Conservation (phyloP, 495 filamentous ascomycete species). For the Aspergillus incahuasiensis region DNA sequence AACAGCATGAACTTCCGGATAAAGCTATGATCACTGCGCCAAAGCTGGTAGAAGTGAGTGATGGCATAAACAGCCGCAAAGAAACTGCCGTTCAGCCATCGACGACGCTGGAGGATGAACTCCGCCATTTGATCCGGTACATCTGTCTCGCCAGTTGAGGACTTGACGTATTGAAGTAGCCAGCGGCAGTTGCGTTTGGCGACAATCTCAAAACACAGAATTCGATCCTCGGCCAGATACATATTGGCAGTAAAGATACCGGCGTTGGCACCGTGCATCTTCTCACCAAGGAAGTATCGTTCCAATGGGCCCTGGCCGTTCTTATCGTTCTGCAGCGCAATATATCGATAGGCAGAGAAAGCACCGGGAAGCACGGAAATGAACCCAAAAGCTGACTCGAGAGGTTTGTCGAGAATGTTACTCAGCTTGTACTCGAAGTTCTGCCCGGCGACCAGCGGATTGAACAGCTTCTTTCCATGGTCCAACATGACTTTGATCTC, state of each 20-base stretch:
- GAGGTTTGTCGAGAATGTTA: constrained; percentile 97
- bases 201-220: constrained; percentile 98
- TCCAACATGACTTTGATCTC: constrained; percentile 99
- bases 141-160: constrained; percentile 92
- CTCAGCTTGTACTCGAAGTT: constrained; percentile 99
- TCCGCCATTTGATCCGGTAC: constrained; percentile 94
- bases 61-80: constrained; percentile 97
- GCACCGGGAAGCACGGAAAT: constrained; percentile 96
- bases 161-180: constrained; percentile 98
- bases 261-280: constrained; percentile 91
- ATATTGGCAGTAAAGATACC: constrained; percentile 99
- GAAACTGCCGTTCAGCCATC: constrained; percentile 98
- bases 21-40: constrained; percentile 84
- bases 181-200: constrained; percentile 95
- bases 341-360: constrained; percentile 93
- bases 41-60: constrained; percentile 90
- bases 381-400: constrained; percentile 97
- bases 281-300: constrained; percentile 97
- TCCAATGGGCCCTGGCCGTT: constrained; percentile 87
- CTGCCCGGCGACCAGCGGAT: constrained; percentile 92
- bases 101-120: constrained; percentile 90
- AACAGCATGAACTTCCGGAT: constrained; percentile 84
- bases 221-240: constrained; percentile 99
- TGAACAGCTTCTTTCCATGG: constrained; percentile 84
- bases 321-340: constrained; percentile 95